Conservation (phyloP, 2,329 filamentous ascomycete species). For the Sclerotinia sclerotiorum region DNA sequence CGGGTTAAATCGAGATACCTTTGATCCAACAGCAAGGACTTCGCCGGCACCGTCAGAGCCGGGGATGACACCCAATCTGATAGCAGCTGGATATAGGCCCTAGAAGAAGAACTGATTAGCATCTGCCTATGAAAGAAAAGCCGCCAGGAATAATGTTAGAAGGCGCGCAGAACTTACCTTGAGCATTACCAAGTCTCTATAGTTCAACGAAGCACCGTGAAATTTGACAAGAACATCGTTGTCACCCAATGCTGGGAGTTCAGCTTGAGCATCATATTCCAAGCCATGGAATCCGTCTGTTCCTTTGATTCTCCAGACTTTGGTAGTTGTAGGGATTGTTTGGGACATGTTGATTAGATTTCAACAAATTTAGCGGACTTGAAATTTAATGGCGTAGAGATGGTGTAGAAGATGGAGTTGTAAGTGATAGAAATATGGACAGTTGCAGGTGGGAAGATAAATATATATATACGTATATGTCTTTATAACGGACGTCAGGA, state of each 20-base stretch:
- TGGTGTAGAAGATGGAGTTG: neutral
- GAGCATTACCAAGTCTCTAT: constrained; percentile 43
- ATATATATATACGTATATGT: too few species aligned
- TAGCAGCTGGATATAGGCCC: constrained; percentile 37
- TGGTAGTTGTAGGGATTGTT: constrained; percentile 36
- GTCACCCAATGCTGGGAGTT: constrained; percentile 46
- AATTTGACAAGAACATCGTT: constrained; percentile 56
- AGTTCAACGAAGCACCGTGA: constrained; percentile 45
- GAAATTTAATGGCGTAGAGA: neutral
- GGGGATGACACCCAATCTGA: constrained; percentile 36
- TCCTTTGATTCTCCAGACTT: constrained; percentile 52
- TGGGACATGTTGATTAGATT: constrained; percentile 25
- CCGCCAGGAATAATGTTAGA: too few species aligned
- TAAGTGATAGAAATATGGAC: neutral
- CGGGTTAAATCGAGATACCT: constrained; percentile 57
- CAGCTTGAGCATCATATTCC: constrained; percentile 45
- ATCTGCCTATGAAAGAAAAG: neutral
- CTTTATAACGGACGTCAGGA: too few species aligned
- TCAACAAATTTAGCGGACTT: neutral
- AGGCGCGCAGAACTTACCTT: constrained; percentile 31
- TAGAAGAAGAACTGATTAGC: neutral
- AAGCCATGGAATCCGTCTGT: constrained; percentile 50
- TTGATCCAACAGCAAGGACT: constrained; percentile 52
- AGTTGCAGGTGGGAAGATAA: neutral
- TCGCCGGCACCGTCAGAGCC: constrained; percentile 48